These are phyloP conservation scores for Fraxinus ornus DNA, from an alignment of 305 asterid species.

Conservation along the genomic window DNA sequence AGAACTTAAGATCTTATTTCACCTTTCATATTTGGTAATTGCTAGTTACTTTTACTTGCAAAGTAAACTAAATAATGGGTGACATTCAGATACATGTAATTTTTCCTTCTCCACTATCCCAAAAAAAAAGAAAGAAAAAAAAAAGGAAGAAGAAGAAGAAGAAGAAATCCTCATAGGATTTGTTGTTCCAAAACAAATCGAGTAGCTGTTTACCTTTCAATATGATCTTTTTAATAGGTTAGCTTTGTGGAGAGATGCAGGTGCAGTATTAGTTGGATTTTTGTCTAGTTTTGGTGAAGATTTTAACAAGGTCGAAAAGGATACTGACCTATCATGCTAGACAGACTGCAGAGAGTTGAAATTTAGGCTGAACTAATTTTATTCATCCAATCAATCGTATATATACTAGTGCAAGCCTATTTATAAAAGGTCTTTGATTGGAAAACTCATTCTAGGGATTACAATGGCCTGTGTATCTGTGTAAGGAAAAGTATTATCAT, in stretches of 20 bases:
- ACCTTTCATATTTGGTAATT: background rate
- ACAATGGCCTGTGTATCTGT: background rate
- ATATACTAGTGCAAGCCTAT: background rate
- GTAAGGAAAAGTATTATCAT: background rate
- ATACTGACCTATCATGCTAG: background rate
- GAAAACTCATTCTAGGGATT: background rate
- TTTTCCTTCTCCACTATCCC: background rate
- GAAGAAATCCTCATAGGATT: background rate
- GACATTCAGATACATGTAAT: background rate
- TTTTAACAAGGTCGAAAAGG: background rate
- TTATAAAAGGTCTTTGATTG: background rate
- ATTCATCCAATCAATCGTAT: background rate
- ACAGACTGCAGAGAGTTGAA: background rate
- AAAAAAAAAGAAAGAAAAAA: background rate
- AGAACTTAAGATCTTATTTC: background rate
- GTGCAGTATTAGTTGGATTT: background rate
- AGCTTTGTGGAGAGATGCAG: background rate
- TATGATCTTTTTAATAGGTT: background rate
- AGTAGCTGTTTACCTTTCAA: background rate
- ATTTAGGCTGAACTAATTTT: background rate
- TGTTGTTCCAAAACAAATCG: background rate
- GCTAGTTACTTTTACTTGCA: background rate
- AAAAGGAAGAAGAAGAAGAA: background rate
- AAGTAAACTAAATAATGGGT: background rate
- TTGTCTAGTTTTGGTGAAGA: background rate